phyloP scores from a whole-genome alignment of 164 flowering plant species.

The Sedum album region DNA sequence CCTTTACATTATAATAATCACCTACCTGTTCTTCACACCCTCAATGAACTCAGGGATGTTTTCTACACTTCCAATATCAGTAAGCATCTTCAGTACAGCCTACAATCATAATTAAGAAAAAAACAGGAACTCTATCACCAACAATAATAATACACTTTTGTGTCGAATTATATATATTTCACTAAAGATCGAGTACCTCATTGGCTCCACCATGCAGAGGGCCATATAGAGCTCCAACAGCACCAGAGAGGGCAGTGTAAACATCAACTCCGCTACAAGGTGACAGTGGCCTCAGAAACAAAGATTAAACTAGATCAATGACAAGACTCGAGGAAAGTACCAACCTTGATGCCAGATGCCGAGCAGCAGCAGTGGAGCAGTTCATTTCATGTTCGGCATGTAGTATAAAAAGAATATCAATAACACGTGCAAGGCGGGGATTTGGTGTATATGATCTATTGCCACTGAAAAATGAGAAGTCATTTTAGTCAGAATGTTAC shows the following conservation, averaged over 20 bases:
- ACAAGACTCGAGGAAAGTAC: background rate
- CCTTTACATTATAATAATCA: background rate
- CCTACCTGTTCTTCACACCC: conserved; percentile 85
- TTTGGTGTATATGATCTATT: conserved; percentile 84
- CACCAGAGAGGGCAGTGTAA: conserved; percentile 97
- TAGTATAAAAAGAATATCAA: conserved; percentile 84
- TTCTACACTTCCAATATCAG: conserved; percentile 83
- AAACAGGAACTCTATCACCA: background rate
- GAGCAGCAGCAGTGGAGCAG: conserved; percentile 96
- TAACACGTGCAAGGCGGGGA: conserved; percentile 84
- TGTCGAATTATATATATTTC: background rate
- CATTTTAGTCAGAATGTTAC: background rate
- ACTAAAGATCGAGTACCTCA: conserved; percentile 46
- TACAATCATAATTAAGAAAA: conserved; percentile 16
- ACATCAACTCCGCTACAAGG: conserved; percentile 92
- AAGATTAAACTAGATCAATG: conserved; percentile 8
- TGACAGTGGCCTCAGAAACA: background rate
- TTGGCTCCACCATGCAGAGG: conserved; percentile 99
- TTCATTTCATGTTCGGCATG: conserved; percentile 99
- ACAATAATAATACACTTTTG: background rate
- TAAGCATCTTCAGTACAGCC: conserved; percentile 98
- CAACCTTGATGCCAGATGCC: conserved; percentile 97
- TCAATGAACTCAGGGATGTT: conserved; percentile 95
- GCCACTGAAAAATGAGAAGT: conserved; percentile 44
- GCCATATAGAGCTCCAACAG: conserved; percentile 97